Percentiles rank a stretch among this genome's conserved stretches.
These are phyloP conservation scores for Coriolopsis trogii DNA, from an alignment of 1,284 basidiomycete genomes.

Conservation along the genomic window DNA sequence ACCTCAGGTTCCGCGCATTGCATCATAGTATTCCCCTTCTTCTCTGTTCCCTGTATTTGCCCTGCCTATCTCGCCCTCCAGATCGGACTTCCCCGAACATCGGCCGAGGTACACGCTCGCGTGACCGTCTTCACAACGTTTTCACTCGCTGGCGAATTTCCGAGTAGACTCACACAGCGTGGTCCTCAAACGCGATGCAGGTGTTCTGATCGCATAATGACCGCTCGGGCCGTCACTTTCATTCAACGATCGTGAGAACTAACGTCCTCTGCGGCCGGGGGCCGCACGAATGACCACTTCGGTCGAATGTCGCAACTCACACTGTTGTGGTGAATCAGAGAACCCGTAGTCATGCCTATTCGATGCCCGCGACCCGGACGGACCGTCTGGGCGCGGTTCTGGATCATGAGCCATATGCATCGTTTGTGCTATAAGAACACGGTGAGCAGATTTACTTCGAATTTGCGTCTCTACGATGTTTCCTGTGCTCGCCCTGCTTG, in stretches of 20 bases:
- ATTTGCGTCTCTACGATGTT: no score
- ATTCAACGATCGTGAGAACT: background rate
- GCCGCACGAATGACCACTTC: conserved; percentile 4
- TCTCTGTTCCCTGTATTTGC: background rate
- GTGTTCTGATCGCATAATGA: background rate
- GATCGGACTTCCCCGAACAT: conserved; percentile 3
- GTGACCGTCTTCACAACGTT: background rate
- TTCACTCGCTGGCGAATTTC: background rate
- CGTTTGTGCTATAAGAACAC: no score
- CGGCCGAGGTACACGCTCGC: conserved; percentile 1
- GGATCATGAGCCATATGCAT: no score
- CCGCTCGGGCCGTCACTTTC: conserved; percentile 6
- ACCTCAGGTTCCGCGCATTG: background rate
- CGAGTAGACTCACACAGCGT: no score
- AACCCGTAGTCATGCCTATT: no score
- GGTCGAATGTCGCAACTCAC: conserved; percentile 14
- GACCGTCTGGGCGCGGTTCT: no score
- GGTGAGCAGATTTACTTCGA: no score
- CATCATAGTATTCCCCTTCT: background rate
- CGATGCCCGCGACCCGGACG: conserved; percentile 10
- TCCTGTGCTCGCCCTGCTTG: conserved; percentile 7
- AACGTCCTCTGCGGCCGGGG: background rate
- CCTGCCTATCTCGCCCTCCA: background rate
- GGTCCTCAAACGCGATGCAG: no score
- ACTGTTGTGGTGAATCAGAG: no score